phyloP scores from a whole-genome alignment of 148 eudicot species.

The Mesembryanthemum crystallinum region DNA sequence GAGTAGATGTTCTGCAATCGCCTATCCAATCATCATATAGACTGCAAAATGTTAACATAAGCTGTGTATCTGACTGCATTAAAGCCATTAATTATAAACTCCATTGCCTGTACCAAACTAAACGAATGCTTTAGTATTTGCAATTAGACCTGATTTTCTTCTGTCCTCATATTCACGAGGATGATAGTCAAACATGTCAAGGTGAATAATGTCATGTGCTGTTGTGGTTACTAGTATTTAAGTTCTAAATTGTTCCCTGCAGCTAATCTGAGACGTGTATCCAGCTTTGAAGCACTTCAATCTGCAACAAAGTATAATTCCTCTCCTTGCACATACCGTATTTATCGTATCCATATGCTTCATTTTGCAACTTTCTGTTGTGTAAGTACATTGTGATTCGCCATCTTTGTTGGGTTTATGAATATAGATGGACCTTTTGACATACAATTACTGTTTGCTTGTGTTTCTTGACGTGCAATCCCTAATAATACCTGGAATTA shows the following conservation, averaged over 20 bases:
- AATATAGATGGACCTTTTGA: not conserved
- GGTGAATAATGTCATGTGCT: not conserved
- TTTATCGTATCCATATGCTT: not conserved
- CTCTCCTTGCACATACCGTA: constrained; percentile 5
- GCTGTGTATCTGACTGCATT: not conserved
- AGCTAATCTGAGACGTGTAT: constrained; percentile 67
- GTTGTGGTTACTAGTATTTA: not conserved
- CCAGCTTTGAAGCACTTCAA: constrained; percentile 72
- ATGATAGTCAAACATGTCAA: not conserved
- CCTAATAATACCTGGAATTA: not conserved
- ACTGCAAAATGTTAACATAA: not conserved
- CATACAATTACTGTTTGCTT: not conserved
- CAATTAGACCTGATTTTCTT: not conserved
- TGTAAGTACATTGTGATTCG: not conserved
- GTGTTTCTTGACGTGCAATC: constrained; percentile 1
- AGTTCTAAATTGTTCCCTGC: constrained; percentile 28
- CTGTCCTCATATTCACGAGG: not conserved
- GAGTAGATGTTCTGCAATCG: too few species aligned
- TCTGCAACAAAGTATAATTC: constrained; percentile 52
- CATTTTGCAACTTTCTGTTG: not conserved
- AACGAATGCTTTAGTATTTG: not conserved
- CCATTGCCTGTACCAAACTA: not conserved
- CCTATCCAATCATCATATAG: not conserved
- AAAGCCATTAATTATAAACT: not conserved
- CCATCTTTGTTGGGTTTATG: not conserved